Evolutionary conservation across 768 basidiomycete species (phyloP).

Genomic region (Infundibulicybe gibba): DNA sequence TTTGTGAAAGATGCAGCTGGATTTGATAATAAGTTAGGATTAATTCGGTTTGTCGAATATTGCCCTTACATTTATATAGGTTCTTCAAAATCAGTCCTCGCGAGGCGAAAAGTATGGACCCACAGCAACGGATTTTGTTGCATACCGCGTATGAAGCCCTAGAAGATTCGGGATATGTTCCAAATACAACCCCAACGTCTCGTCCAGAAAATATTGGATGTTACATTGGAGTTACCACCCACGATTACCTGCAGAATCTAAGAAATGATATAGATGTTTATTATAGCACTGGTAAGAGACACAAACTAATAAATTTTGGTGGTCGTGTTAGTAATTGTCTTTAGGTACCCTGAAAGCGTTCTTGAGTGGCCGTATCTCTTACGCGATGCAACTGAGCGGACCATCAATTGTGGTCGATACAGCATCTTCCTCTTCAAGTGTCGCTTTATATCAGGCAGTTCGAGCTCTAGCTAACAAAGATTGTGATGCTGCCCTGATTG

Average conservation of each 20-base stretch:
- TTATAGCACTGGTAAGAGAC: slow-evolving; percentile 56
- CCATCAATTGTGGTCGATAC: slow-evolving; percentile 74
- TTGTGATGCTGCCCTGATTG: slow-evolving; percentile 66
- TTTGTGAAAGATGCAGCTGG: slow-evolving; percentile 53
- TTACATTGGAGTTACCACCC: slow-evolving; percentile 64
- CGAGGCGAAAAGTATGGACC: slow-evolving; percentile 74
- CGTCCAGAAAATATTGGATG: slow-evolving; percentile 55
- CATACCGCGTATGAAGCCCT: slow-evolving; percentile 67
- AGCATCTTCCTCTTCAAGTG: slow-evolving; percentile 68
- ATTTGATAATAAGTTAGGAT: slow-evolving; percentile 55
- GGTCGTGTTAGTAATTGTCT: neutral
- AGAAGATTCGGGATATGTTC: slow-evolving; percentile 69
- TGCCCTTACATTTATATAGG: slow-evolving; percentile 11
- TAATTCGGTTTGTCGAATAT: neutral
- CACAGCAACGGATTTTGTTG: slow-evolving; percentile 68
- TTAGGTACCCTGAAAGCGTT: slow-evolving; percentile 67
- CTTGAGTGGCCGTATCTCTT: slow-evolving; percentile 68
- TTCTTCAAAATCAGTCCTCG: slow-evolving; percentile 75
- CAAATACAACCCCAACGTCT: slow-evolving; percentile 48
- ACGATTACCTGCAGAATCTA: slow-evolving; percentile 68
- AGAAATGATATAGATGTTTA: slow-evolving; percentile 64
- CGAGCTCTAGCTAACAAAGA: slow-evolving; percentile 61
- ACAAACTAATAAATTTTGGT: slow-evolving; percentile 1
- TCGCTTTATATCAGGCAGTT: slow-evolving; percentile 66
- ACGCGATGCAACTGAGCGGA: slow-evolving; percentile 63